Percentiles rank a stretch among this genome's conserved stretches.
Conservation (phyloP, 2,329 filamentous ascomycete species). For the Didymella arachidicola region DNA sequence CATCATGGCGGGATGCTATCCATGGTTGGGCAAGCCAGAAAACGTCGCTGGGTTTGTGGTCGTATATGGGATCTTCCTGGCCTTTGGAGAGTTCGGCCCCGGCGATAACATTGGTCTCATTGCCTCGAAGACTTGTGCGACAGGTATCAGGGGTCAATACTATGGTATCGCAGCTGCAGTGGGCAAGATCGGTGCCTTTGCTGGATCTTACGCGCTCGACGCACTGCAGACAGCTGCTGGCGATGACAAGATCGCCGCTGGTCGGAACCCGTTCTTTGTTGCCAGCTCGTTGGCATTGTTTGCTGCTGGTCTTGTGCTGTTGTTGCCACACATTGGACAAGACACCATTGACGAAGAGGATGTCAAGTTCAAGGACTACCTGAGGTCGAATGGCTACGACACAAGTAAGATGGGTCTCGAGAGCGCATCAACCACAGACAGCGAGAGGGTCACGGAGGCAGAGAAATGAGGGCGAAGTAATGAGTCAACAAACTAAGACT, state of each 20-base stretch:
- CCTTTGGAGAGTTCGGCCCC: conserved; percentile 81
- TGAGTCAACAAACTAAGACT: background rate
- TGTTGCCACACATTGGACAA: conserved; percentile 78
- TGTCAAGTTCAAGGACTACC: conserved; percentile 73
- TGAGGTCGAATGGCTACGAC: conserved; percentile 79
- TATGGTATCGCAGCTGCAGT: conserved; percentile 74
- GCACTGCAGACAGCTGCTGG: conserved; percentile 59
- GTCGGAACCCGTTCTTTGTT: conserved; percentile 93
- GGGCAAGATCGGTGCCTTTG: conserved; percentile 83
- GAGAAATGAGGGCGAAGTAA: conserved; percentile 1
- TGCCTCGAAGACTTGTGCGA: conserved; percentile 87
- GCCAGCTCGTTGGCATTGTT: conserved; percentile 77
- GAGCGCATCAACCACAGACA: conserved; percentile 10
- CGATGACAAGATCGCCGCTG: conserved; percentile 57
- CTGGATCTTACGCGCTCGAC: conserved; percentile 83
- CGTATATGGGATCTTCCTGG: conserved; percentile 79
- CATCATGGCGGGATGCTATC: conserved; percentile 85
- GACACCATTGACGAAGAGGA: conserved; percentile 87
- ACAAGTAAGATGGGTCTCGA: conserved; percentile 62
- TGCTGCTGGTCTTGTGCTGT: conserved; percentile 70
- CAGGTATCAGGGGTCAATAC: conserved; percentile 82
- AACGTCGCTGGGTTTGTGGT: conserved; percentile 80
- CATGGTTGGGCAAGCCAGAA: conserved; percentile 68
- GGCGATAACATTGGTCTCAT: conserved; percentile 91
- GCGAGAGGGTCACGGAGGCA: conserved; percentile 22